Evolutionary conservation across 768 basidiomycete genomes (phyloP).

Genomic region (Macrolepiota dolichaula): DNA sequence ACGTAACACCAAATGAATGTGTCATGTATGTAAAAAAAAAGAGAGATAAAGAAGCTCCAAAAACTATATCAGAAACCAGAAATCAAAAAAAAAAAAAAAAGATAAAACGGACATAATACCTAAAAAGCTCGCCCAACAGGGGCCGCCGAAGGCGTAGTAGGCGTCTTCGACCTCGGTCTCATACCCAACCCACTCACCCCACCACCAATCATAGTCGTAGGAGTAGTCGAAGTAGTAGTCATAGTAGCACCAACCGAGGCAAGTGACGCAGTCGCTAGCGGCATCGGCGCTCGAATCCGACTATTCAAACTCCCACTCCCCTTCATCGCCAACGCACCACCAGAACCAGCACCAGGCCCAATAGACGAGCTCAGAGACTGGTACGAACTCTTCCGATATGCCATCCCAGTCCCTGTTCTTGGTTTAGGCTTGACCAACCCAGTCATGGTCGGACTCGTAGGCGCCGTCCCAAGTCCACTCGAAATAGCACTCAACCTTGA

Average conservation of each 20-base stretch:
- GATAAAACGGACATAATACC: not conserved
- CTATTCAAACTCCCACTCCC: not conserved
- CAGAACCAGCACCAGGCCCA: not conserved
- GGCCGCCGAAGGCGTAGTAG: not conserved
- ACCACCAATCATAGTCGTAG: not conserved
- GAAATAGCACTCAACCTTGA: not conserved
- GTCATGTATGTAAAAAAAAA: not conserved
- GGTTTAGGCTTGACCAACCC: conserved; percentile 40
- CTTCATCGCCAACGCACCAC: too few species aligned
- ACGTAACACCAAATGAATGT: not conserved
- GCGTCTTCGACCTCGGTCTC: conserved; percentile 1
- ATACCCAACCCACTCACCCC: not conserved
- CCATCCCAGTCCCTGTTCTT: conserved; percentile 69
- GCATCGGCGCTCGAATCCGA: conserved; percentile 19
- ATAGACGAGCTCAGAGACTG: conserved; percentile 1
- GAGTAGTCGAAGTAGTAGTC: not conserved
- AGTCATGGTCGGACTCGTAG: conserved; percentile 6
- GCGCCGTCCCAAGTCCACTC: not conserved
- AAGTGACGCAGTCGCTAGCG: conserved; percentile 12
- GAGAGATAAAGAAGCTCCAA: not conserved
- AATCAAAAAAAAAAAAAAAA: conserved; percentile 1
- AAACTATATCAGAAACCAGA: not conserved
- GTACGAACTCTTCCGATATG: conserved; percentile 43
- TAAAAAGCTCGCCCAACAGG: conserved; percentile 6
- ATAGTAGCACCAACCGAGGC: not conserved